These are phyloP conservation scores for Scheffersomyces lignicola DNA, from an alignment of 1,139 yeast genomes.

Conservation along the genomic window DNA sequence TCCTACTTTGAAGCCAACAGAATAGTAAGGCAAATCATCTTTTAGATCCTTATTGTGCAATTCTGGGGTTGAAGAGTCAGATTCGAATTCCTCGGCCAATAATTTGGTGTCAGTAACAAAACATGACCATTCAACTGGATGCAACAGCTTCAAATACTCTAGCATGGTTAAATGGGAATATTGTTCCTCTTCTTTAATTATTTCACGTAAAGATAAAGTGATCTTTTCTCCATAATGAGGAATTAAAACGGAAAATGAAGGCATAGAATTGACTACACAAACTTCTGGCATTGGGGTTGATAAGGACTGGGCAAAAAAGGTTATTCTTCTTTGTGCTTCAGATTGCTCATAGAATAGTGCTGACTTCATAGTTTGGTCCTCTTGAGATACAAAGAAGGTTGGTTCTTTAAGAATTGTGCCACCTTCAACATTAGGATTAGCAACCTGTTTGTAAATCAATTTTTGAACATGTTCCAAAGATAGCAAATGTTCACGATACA, in stretches of 20 bases:
- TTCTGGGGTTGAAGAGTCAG: constrained; percentile 27
- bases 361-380: constrained; percentile 43
- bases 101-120: constrained; percentile 52
- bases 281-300: constrained; percentile 55
- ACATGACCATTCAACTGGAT: constrained; percentile 52
- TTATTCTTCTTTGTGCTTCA: constrained; percentile 52
- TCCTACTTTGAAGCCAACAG: constrained; percentile 54
- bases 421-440: constrained; percentile 23
- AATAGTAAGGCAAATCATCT: constrained; percentile 45
- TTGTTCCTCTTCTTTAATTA: constrained; percentile 47
- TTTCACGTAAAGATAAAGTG: constrained; percentile 46
- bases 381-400: constrained; percentile 50
- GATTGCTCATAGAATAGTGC: constrained; percentile 35
- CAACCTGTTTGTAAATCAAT: constrained; percentile 41
- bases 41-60: constrained; percentile 16
- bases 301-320: constrained; percentile 56
- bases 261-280: constrained; percentile 43
- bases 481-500: constrained; percentile 57
- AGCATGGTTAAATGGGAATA: constrained; percentile 50
- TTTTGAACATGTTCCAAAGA: constrained; percentile 52
- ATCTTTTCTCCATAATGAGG: constrained; percentile 56
- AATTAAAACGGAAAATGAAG: constrained; percentile 50
- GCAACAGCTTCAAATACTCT: constrained; percentile 52
- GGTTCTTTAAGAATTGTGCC: constrained; percentile 42
- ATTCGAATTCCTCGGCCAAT: constrained; percentile 46